Evolutionary conservation across 495 filamentous ascomycete species (phyloP).

Genomic region (Talaromyces borbonicus): DNA sequence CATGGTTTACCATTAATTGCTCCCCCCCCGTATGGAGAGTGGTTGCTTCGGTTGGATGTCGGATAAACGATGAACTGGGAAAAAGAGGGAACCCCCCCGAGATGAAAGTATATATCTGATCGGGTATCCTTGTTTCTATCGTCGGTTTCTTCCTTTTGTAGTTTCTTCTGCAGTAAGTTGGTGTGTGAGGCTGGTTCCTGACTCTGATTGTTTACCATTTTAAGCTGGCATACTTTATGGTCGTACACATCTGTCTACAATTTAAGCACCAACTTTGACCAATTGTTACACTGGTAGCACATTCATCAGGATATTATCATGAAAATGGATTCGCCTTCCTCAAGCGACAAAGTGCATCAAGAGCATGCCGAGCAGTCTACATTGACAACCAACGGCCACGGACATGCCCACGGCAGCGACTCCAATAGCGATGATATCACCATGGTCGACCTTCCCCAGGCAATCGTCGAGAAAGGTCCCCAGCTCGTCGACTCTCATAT

Average conservation of each 20-base stretch:
- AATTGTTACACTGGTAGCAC: too few species aligned
- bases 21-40: neutral
- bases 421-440: neutral
- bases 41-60: neutral
- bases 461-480: slow-evolving; percentile 5
- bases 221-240: too few species aligned
- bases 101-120: neutral
- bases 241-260: too few species aligned
- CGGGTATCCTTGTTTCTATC: neutral
- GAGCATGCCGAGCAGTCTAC: slow-evolving; percentile 1
- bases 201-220: too few species aligned
- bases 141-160: neutral
- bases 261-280: too few species aligned
- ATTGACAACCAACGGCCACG: neutral
- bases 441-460: neutral
- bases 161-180: too few species aligned
- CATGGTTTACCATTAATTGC: too few species aligned
- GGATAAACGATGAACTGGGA: neutral
- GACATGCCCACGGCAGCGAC: neutral
- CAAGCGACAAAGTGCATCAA: slow-evolving; percentile 4
- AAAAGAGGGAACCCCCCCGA: neutral
- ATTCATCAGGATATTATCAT: neutral
- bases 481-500: slow-evolving; percentile 27
- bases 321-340: neutral
- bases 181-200: slow-evolving; percentile 1